Evolutionary conservation across 805 yeast species (phyloP).

Genomic region (Ogataea pini): DNA sequence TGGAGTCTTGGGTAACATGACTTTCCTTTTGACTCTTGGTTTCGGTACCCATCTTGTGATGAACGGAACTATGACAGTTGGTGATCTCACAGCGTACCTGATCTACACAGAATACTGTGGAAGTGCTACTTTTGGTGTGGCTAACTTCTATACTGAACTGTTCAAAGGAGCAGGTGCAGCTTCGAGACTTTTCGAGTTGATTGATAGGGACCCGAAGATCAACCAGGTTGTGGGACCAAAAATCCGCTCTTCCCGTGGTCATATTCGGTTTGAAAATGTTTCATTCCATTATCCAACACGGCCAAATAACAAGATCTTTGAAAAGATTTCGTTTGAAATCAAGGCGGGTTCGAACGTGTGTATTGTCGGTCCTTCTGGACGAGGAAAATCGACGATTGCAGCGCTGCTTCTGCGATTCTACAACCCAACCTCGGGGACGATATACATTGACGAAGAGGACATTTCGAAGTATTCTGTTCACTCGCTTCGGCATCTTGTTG

Average conservation of each 20-base stretch:
- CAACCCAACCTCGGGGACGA: slow-evolving; percentile 71
- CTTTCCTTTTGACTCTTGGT: slow-evolving; percentile 71
- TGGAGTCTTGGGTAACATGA: slow-evolving; percentile 80
- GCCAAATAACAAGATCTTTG: slow-evolving; percentile 67
- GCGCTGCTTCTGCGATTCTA: slow-evolving; percentile 80
- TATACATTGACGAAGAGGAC: slow-evolving; percentile 66
- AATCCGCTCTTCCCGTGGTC: slow-evolving; percentile 46
- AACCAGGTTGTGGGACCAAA: slow-evolving; percentile 63
- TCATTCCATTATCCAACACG: slow-evolving; percentile 85
- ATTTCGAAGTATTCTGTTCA: slow-evolving; percentile 72
- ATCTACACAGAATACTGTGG: slow-evolving; percentile 96
- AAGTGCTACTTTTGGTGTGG: slow-evolving; percentile 84
- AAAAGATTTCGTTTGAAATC: slow-evolving; percentile 61
- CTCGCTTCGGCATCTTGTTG: slow-evolving; percentile 70
- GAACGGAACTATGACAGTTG: slow-evolving; percentile 72
- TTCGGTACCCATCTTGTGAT: slow-evolving; percentile 82
- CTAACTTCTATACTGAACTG: slow-evolving; percentile 87
- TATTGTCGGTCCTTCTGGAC: slow-evolving; percentile 93
- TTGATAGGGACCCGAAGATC: slow-evolving; percentile 77
- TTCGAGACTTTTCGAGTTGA: slow-evolving; percentile 82
- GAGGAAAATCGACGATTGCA: slow-evolving; percentile 90
- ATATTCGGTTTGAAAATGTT: slow-evolving; percentile 67
- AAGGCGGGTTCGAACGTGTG: slow-evolving; percentile 86
- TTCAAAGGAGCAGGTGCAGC: slow-evolving; percentile 99
- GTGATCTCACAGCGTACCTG: slow-evolving; percentile 90